Evolutionary conservation across 345 rosid genomes (phyloP).

Genomic region (Lepidium didymum): DNA sequence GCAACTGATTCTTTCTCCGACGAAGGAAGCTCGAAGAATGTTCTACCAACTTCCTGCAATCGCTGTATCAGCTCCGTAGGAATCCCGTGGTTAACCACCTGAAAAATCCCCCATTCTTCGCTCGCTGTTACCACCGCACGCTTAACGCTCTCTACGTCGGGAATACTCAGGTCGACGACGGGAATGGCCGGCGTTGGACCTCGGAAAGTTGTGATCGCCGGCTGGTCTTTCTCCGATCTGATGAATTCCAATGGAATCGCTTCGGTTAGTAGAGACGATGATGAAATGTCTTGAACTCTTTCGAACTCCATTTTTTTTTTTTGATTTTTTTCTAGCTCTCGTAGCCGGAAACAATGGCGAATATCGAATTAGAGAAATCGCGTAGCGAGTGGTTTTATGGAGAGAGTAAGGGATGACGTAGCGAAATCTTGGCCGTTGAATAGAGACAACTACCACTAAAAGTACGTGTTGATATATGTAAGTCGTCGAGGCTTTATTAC

Average conservation of each 20-base stretch:
- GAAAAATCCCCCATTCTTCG: conserved; percentile 44
- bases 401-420: conserved; percentile 17
- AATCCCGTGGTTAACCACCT: conserved; percentile 40
- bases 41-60: conserved; percentile 49
- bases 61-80: conserved; percentile 39
- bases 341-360: conserved; percentile 18
- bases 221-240: conserved; percentile 58
- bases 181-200: conserved; percentile 45
- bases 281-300: conserved; percentile 48
- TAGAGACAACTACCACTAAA: conserved; percentile 29
- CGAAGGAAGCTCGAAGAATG: conserved; percentile 61
- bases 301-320: conserved; percentile 30
- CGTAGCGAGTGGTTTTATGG: neutral
- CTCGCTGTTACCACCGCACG: conserved; percentile 40
- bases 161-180: conserved; percentile 35
- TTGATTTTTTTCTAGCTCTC: neutral
- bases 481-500: neutral
- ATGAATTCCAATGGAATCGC: conserved; percentile 63
- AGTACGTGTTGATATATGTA: conserved; percentile 7
- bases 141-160: conserved; percentile 14
- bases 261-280: conserved; percentile 8
- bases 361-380: neutral
- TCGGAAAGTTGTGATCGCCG: conserved; percentile 48
- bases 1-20: conserved; percentile 58
- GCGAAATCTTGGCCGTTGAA: neutral